Evolutionary conservation across 2,329 filamentous ascomycete genomes (phyloP).

Genomic region (Xylariaceae sp.): DNA sequence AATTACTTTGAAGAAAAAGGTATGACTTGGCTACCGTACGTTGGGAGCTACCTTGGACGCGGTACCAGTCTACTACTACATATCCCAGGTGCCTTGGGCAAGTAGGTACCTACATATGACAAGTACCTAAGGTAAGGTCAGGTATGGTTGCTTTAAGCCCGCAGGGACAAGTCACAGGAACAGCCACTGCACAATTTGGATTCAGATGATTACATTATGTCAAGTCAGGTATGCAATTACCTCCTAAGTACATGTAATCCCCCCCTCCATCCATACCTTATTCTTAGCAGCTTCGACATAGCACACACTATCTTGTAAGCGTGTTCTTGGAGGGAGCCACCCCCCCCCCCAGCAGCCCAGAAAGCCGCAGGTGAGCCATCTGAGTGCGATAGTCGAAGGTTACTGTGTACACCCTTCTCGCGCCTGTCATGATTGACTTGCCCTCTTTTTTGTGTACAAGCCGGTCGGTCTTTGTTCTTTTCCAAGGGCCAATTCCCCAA

Average conservation of each 20-base stretch:
- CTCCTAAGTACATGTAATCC: neutral
- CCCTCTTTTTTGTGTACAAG: constrained; percentile 7
- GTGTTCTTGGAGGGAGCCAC: constrained; percentile 1
- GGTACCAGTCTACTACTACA: too few species aligned
- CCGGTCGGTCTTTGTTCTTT: constrained; percentile 14
- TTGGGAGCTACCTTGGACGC: neutral
- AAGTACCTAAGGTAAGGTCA: neutral
- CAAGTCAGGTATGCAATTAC: neutral
- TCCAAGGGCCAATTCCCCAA: constrained; percentile 8
- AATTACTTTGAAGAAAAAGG: neutral
- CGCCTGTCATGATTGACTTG: neutral
- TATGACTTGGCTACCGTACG: neutral
- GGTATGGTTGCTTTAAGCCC: neutral
- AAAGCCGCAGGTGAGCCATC: constrained; percentile 2
- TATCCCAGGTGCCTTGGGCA: neutral
- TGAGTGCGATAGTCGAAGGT: constrained; percentile 1
- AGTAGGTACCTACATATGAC: neutral
- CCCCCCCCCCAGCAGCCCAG: too few species aligned
- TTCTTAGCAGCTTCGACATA: neutral
- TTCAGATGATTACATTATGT: neutral
- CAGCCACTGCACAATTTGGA: constrained; percentile 1
- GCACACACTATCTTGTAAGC: constrained; percentile 1
- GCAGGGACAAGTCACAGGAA: constrained; percentile 1
- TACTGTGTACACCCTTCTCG: constrained; percentile 1
- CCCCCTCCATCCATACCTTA: neutral